Base-by-base conservation (phyloP, 257 asterid species). In the Nicotiana benthamiana region DNA sequence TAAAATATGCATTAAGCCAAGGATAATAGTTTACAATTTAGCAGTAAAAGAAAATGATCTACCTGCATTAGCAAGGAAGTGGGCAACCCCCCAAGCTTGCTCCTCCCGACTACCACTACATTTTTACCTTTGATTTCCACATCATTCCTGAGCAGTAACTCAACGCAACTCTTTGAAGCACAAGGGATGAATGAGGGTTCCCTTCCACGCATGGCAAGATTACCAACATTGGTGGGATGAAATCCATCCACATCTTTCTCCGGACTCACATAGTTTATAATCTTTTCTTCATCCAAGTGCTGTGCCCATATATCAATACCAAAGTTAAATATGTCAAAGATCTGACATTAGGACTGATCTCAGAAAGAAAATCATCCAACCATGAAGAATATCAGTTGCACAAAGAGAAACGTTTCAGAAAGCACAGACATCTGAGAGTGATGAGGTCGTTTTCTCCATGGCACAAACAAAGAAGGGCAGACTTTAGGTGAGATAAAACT, bases 201-300 rank as follows among this genome's bases (percentile, higher is more conserved):
- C 56, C 82, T 80, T 15, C 86, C 80, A 3, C 12, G 27, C 84
- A 85, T 24, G 65, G 88, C 82, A 34, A 85, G 62, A 70, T 79
- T 72, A 46, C 86, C 88, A 11, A 82, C 70, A 46, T 85, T 82
- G 80, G 57, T 26, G 1, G 88, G 88, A 26, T 82, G 86, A 32
- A 82, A 66, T 17, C 86, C 88, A 76, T 85, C 86, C 6, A 85
- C 88, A 66, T 85, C 86, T 75, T 85, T 85, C 11, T 80, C 80
- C 3, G 80, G 80, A 68, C 65, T 20, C 56, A 85, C 40, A 60
- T 17, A 20, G 77, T 80, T 82, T 74, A 85, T 61, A 57, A 82
- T 85, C 53, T 65, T 82, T 60, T 54, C 84, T 40, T 68, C 83
- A 57, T 85, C 67, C 86, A 85, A 75, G 77, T 85, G 86, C 76